Evolutionary conservation across 129 eudicot genomes (phyloP).

Genomic region (Chrysanthemum seticuspe): DNA sequence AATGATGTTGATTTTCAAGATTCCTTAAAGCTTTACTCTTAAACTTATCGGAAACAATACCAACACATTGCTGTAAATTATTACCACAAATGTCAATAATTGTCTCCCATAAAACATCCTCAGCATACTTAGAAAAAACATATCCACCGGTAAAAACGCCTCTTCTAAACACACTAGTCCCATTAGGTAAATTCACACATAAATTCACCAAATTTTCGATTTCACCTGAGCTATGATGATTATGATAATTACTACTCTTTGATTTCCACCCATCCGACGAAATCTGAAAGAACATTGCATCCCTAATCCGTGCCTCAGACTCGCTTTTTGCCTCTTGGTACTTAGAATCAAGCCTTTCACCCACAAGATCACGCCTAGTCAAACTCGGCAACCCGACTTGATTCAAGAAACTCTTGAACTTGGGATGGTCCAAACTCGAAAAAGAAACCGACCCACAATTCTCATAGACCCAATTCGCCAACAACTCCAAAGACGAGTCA

Average conservation of each 20-base stretch:
- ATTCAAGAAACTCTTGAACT: conserved; percentile 67
- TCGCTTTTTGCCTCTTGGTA: conserved; percentile 66
- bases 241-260: conserved; percentile 15
- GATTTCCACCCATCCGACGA: conserved; percentile 81
- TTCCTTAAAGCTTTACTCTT: conserved; percentile 79
- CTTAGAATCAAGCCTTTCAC: conserved; percentile 67
- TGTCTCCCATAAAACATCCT: conserved; percentile 83
- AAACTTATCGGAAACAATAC: conserved; percentile 88
- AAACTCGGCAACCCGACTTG: conserved; percentile 77
- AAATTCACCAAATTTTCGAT: conserved; percentile 68
- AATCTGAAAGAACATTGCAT: conserved; percentile 89
- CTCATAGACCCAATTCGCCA: conserved; percentile 89
- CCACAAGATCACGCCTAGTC: conserved; percentile 52
- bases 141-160: conserved; percentile 77
- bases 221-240: conserved; percentile 36
- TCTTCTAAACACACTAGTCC: conserved; percentile 73
- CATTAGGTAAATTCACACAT: conserved; percentile 84
- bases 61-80: conserved; percentile 69
- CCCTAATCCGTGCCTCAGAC: conserved; percentile 72
- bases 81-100: conserved; percentile 70
- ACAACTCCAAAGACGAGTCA: conserved; percentile 60
- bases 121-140: conserved; percentile 77
- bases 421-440: conserved; percentile 81
- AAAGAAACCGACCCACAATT: conserved; percentile 81
- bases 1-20: conserved; percentile 79